phyloP scores from a whole-genome alignment of 257 asterid genomes.

The Solanum bulbocastanum region DNA sequence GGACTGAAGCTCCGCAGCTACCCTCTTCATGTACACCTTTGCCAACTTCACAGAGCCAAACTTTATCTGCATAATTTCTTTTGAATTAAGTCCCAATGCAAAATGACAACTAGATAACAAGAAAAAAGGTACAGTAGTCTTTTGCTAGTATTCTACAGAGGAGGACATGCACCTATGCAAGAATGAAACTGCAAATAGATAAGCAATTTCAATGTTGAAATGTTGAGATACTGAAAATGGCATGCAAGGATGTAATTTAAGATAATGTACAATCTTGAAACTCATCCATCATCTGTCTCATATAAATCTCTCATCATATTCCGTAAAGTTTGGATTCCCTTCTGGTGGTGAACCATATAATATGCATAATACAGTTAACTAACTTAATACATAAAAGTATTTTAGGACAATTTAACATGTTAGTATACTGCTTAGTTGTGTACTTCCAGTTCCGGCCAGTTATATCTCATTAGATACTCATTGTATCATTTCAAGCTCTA shows the following conservation, averaged over 20 bases:
- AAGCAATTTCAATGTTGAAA: neutral
- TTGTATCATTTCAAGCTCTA: neutral
- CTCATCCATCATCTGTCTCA: neutral
- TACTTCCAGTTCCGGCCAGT: neutral
- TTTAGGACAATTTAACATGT: neutral
- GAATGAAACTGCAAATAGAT: neutral
- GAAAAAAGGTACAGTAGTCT: neutral
- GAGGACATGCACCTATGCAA: neutral
- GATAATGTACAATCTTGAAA: neutral
- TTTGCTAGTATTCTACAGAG: neutral
- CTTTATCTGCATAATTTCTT: constrained; percentile 45
- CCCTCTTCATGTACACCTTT: constrained; percentile 81
- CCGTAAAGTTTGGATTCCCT: neutral
- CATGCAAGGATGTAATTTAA: neutral
- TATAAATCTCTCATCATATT: neutral
- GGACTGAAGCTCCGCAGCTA: constrained; percentile 71
- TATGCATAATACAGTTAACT: neutral
- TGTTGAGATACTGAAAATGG: neutral
- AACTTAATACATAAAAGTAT: neutral
- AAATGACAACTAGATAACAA: neutral
- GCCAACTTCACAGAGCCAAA: constrained; percentile 80
- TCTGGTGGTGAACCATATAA: neutral
- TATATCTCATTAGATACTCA: neutral
- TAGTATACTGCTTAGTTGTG: neutral
- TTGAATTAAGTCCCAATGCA: neutral